A percentile compares a stretch with the other conserved stretches of the same genome.
Conservation (phyloP, 306 rosid species). For the Cicer pinnatifidum region DNA sequence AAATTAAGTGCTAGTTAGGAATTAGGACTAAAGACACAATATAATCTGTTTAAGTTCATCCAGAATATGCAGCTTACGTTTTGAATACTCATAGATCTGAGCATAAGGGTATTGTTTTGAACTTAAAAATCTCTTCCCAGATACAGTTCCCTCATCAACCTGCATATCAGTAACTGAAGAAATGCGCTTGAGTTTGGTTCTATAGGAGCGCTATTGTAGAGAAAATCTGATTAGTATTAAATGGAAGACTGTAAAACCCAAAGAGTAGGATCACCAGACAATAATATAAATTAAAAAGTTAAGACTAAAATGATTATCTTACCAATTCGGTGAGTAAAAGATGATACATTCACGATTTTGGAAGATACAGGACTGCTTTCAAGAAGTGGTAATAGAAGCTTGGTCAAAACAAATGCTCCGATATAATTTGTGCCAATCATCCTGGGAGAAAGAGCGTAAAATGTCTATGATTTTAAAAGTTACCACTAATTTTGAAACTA, state of each 20-base stretch:
- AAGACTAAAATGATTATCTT: slow-evolving; percentile 39
- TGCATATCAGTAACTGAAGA: slow-evolving; percentile 59
- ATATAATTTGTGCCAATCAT: slow-evolving; percentile 84
- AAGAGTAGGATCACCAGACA: slow-evolving; percentile 36
- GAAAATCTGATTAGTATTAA: not conserved
- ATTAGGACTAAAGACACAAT: slow-evolving; percentile 21
- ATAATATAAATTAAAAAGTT: slow-evolving; percentile 25
- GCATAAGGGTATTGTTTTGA: slow-evolving; percentile 71
- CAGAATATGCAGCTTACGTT: slow-evolving; percentile 59
- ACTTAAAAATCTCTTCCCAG: slow-evolving; percentile 64
- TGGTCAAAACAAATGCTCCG: slow-evolving; percentile 74
- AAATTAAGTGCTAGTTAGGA: slow-evolving; percentile 44
- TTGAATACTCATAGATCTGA: slow-evolving; percentile 72
- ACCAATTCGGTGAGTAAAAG: slow-evolving; percentile 88
- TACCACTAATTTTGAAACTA: slow-evolving; percentile 13
- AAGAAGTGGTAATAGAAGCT: slow-evolving; percentile 73
- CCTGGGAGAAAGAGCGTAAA: slow-evolving; percentile 52
- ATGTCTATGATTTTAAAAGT: slow-evolving; percentile 17
- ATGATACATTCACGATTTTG: slow-evolving; percentile 79
- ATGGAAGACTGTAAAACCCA: slow-evolving; percentile 27
- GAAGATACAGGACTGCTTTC: slow-evolving; percentile 72
- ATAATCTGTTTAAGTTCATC: slow-evolving; percentile 31
- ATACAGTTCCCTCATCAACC: slow-evolving; percentile 68
- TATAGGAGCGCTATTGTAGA: slow-evolving; percentile 16
- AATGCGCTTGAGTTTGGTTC: slow-evolving; percentile 38